Conservation (phyloP, 768 basidiomycete species). For the Sutorius australiensis region DNA sequence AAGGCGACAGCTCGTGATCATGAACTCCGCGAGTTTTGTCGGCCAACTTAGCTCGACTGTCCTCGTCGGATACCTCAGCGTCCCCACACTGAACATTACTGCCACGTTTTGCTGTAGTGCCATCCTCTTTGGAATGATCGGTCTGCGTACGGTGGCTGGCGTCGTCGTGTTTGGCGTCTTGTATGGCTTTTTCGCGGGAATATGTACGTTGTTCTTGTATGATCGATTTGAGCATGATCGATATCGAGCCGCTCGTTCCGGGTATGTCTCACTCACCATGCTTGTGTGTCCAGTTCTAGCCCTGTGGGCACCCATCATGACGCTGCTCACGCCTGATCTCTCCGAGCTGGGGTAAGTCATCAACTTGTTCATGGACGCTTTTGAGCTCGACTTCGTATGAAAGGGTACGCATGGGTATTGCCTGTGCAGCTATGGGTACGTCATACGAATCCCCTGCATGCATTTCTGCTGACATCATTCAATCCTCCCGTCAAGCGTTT, state of each 20-base stretch:
- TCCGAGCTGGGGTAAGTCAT: constrained; percentile 48
- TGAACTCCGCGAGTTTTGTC: constrained; percentile 51
- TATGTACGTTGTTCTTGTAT: constrained; percentile 27
- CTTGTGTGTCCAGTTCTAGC: constrained; percentile 32
- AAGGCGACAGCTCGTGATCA: constrained; percentile 44
- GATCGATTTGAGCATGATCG: background rate
- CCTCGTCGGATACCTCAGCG: constrained; percentile 41
- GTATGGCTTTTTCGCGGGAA: constrained; percentile 54
- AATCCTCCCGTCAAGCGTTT: background rate
- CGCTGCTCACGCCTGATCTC: constrained; percentile 42
- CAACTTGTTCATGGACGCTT: background rate
- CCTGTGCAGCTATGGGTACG: constrained; percentile 45
- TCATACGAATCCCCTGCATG: background rate
- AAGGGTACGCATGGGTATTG: constrained; percentile 46
- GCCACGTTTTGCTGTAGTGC: constrained; percentile 37
- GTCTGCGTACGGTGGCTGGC: constrained; percentile 36
- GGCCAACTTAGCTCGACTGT: constrained; percentile 52
- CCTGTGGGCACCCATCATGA: constrained; percentile 42
- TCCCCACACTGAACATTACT: constrained; percentile 36
- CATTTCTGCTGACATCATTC: background rate
- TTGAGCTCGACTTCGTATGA: background rate
- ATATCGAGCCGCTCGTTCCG: background rate
- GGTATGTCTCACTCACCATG: background rate
- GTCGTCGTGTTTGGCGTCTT: constrained; percentile 42
- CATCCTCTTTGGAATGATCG: constrained; percentile 47